Conservation (phyloP, 2,329 filamentous ascomycete genomes). For the Cytospora leucostoma region DNA sequence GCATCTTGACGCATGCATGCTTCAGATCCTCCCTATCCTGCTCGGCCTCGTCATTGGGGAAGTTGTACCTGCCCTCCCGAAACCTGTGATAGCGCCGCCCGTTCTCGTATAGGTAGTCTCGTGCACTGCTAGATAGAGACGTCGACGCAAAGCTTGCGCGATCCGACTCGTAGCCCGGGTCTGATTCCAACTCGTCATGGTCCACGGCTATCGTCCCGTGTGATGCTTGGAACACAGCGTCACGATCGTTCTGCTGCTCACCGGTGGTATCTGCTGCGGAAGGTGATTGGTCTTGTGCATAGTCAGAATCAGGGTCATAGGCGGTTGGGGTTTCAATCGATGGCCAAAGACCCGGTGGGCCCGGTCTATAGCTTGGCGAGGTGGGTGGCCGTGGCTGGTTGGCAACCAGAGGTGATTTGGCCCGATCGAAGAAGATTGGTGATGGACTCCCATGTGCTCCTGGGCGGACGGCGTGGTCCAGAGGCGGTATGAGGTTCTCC, state of each 20-base stretch:
- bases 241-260: slow-evolving; percentile 26
- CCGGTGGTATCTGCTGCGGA: background rate
- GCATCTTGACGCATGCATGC: slow-evolving; percentile 52
- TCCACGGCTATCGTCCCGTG: slow-evolving; percentile 36
- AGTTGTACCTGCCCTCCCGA: slow-evolving; percentile 56
- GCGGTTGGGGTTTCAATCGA: background rate
- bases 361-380: background rate
- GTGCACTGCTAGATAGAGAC: slow-evolving; percentile 41
- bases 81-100: slow-evolving; percentile 61
- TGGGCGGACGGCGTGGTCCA: background rate
- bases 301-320: background rate
- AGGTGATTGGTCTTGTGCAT: background rate
- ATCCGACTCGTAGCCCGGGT: slow-evolving; percentile 37
- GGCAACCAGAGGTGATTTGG: background rate
- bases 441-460: background rate
- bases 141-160: slow-evolving; percentile 35
- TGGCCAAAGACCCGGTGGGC: background rate
- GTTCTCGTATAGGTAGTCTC: slow-evolving; percentile 57
- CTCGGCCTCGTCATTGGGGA: slow-evolving; percentile 62
- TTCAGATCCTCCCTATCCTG: slow-evolving; percentile 61
- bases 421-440: background rate
- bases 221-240: slow-evolving; percentile 32
- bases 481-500: slow-evolving; percentile 15
- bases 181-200: slow-evolving; percentile 33
- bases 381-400: slow-evolving; percentile 2